phyloP scores from a whole-genome alignment of 2,329 filamentous ascomycete species.

The Aspergillus thermomutatus region DNA sequence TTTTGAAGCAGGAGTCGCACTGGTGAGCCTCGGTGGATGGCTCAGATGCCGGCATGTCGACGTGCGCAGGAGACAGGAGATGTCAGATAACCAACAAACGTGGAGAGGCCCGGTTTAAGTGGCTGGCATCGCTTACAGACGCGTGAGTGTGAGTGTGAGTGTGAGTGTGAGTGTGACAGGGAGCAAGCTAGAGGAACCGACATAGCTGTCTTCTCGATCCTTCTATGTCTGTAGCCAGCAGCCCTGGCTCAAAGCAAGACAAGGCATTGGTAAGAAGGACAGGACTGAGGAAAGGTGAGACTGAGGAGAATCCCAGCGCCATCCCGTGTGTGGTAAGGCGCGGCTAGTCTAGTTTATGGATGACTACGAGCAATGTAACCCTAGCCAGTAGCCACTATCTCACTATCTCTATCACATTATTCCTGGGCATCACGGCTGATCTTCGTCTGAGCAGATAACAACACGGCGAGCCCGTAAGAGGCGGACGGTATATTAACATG shows the following conservation, averaged over 20 bases:
- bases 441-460: background rate
- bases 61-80: slow-evolving; percentile 11
- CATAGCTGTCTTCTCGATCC: background rate
- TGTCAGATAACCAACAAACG: background rate
- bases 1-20: slow-evolving; percentile 14
- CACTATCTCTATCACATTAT: no score
- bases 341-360: background rate
- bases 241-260: background rate
- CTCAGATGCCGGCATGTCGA: slow-evolving; percentile 1
- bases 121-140: background rate
- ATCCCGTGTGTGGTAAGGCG: background rate
- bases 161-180: no score
- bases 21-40: slow-evolving; percentile 1
- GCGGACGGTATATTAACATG: no score
- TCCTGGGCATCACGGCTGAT: background rate
- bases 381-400: no score
- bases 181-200: background rate
- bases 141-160: no score
- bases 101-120: background rate
- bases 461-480: background rate
- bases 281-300: background rate
- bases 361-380: background rate
- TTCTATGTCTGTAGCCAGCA: background rate
- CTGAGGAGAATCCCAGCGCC: background rate
- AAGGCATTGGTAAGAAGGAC: background rate